Evolutionary conservation across 306 rosid species (phyloP), one percentile per base, ranked within the genome.

Genomic region (Trichosanthes truncata): DNA sequence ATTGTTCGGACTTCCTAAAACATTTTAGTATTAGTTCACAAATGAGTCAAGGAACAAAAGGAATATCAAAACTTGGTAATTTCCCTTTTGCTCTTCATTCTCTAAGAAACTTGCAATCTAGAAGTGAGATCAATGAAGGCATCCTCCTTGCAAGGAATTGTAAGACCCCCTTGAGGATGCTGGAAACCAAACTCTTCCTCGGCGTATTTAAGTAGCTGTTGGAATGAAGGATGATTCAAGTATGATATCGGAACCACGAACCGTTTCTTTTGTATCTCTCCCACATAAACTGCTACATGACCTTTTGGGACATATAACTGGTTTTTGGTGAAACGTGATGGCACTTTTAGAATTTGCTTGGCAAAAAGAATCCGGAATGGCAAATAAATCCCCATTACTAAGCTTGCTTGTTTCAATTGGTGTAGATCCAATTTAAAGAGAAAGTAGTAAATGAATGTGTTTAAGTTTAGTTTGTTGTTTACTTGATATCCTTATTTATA

Each of bases 61-160:
- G 41, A 62, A 11, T 31, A 8, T 29, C n/a, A 62, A 1, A 62
- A 62, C 68, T 62, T 29, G 40, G 68, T 31, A 31, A 14, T 62
- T 62, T 29, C 68, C 10, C 7, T 11, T 26, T 62, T 33, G n/a
- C n/a, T 29, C 68, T 29, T 62, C 20, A 31, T 14, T 29, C 18
- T 62, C 40, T 62, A 62, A 33, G 41, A 62, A 29, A 62, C 40
- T 31, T 31, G 69, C 41, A 62, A 62, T 31, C 41, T 13, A 26
- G 84, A 81, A 78, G 77, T 81, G 77, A 81, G 36, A 25, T 72
- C 68, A 38, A 49, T 10, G 49, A 83, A 59, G 76, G 45, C 29
- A 49, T 65, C 73, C 73, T 65, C 46, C 41, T 65, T 65, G 73
- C 73, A 33, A 65, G 73, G 73, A 65, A 65, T 33, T 33, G 73